These are phyloP conservation scores for Fraxinus nigra DNA, from an alignment of 305 asterid genomes.

Conservation along the genomic window DNA sequence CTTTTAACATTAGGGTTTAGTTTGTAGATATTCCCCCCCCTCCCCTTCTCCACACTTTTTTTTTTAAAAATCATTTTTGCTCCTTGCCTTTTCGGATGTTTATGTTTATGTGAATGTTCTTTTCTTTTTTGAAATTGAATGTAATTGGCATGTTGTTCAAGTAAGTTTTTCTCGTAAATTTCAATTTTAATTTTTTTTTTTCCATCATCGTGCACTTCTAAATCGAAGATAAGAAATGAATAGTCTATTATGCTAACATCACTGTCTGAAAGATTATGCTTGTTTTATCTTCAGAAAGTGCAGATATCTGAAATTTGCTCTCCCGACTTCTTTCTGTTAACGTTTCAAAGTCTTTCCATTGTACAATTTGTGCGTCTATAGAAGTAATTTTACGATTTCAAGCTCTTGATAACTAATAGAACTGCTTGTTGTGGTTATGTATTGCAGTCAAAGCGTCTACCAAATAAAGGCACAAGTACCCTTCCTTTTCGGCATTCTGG, in stretches of 20 bases:
- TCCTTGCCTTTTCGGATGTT: background rate
- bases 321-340: background rate
- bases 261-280: background rate
- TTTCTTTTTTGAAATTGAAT: background rate
- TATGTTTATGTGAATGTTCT: background rate
- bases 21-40: background rate
- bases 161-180: background rate
- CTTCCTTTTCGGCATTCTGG: conserved; percentile 63
- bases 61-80: background rate
- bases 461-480: conserved; percentile 58
- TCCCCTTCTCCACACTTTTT: background rate
- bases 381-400: background rate
- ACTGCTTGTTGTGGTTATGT: conserved; percentile 19
- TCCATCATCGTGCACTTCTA: background rate
- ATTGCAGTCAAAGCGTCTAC: conserved; percentile 94
- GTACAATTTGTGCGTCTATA: background rate
- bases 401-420: conserved; percentile 20
- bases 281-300: background rate
- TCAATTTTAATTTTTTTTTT: too few relatives aligned
- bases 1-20: background rate
- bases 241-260: background rate
- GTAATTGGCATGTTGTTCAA: background rate
- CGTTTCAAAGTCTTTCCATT: background rate
- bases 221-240: background rate
- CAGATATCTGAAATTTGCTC: background rate